Evolutionary conservation across 805 yeast genomes (phyloP), one percentile per base, ranked within the genome.

Genomic region (Hermanozyma aechmeae): DNA sequence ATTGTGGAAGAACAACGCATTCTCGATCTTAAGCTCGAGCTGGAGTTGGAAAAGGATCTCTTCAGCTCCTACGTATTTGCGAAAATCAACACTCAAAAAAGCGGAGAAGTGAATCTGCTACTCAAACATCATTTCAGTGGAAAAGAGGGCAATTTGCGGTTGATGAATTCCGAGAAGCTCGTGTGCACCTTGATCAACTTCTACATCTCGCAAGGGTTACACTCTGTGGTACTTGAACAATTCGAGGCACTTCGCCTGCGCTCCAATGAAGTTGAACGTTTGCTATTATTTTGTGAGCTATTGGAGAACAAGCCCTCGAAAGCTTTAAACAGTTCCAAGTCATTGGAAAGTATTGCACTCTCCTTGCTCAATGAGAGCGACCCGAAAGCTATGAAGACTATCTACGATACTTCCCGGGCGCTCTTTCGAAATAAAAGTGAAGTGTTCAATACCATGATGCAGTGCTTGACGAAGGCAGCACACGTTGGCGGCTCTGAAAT

Each of bases 161-260:
- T n/a, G n/a, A n/a, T n/a, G n/a, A n/a, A n/a, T n/a, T 27, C 15
- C 13, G 29, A 39, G 15, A 35, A 36, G 14, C 38, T 55, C n/a
- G 28, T 45, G 8, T 28, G 33, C 6, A 33, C 45, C 23, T 39
- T 55, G 16, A 37, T 52, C 19, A 38, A 40, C 11, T 55, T 50
- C 34, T 51, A 51, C 33, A 35, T 42, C 17, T 26, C 33, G 16
- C 14, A 32, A 26, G 49, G 56, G 14, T 26, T 44, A 9, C 26
- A 27, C 20, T 38, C 43, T 9, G 16, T 41, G 13, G 43, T 52
- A 2, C n/a, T 20, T 44, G 15, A 18, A 35, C 13, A 42, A 46
- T 43, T 20, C 28, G 36, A 5, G 29, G 31, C 3, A 30, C 37
- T 5, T 44, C 51, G 2, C 26, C 33, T 2, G 30, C 31, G 13